Base-by-base conservation (phyloP, 2,329 filamentous ascomycete species). In the Tolypocladium album region DNA sequence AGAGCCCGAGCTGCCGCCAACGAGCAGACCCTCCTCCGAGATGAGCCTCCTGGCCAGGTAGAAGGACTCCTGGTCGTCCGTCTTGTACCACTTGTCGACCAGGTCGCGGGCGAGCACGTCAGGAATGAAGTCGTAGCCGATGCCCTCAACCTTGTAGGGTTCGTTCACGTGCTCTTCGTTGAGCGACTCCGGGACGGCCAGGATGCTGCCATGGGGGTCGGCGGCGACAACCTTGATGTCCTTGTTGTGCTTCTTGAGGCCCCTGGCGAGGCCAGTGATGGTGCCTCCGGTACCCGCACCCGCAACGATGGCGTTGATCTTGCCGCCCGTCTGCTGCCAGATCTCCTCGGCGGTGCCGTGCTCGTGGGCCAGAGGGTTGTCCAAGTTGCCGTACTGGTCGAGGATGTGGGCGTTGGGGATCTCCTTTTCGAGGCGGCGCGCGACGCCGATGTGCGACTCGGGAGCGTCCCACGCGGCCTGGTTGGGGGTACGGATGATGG, bases 61-160 rank as follows among this genome's bases (percentile, higher is more conserved):
- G 77, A 99, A 99, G 2, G 92, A 92, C 71, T 96, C 89, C 62
- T 85, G 83, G 71, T 99, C 94, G 63, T 93, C 90, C 4, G 94
- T 99, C 84, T 99, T 99, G 79, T 97, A 97, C 94, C 94, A 99
- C 71, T 88, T 89, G 74, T 97, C 90, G 38, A 99, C 89, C 6
- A 83, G 73, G 36, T 86, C 75, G 69, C 88, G 90, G 65, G 94
- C 87, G 59, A 99, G 80, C 6, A 99, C 95, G 31, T 97, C 90
- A 8, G 95, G 94, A 61, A 99, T 89, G 73, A 99, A 99, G 74
- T 99, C 94, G 73, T 99, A 99, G 24, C 94, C 94, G 68, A 99
- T 99, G 52, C 94, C 94, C 78, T 99, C 94, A 0, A 99, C 94
- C 78, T 99, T 97, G 80, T 99, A 99, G 1, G 87, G 80, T 73